These are phyloP conservation scores for Russula foetens DNA, from an alignment of 768 basidiomycete genomes.

Conservation along the genomic window DNA sequence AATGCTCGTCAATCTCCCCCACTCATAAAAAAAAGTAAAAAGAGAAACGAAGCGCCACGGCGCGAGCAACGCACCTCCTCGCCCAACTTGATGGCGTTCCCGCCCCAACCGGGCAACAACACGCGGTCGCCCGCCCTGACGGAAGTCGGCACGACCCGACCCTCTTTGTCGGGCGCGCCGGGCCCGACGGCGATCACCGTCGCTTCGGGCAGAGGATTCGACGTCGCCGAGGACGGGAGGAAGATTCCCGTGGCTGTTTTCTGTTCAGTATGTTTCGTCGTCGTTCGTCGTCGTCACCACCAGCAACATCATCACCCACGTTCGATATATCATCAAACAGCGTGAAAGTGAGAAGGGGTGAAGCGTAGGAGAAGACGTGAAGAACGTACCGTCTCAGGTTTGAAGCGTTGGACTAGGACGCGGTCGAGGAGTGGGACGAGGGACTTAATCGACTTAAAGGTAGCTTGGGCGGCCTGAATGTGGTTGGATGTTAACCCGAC, in stretches of 20 bases:
- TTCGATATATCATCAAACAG: background rate
- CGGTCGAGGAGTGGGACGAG: constrained; percentile 91
- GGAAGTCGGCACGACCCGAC: constrained; percentile 57
- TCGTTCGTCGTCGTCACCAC: too few species aligned
- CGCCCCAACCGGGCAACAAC: constrained; percentile 93
- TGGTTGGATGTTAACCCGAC: background rate
- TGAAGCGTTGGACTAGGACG: constrained; percentile 95
- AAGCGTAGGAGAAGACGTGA: too few species aligned
- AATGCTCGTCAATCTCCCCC: constrained; percentile 25
- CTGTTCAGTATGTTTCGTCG: constrained; percentile 31
- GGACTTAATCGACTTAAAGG: constrained; percentile 92
- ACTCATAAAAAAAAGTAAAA: background rate
- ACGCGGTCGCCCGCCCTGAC: constrained; percentile 91
- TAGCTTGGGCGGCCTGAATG: constrained; percentile 61
- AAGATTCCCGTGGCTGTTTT: constrained; percentile 98
- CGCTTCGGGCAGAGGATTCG: constrained; percentile 86
- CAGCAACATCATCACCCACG: too few species aligned
- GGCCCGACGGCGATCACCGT: constrained; percentile 95
- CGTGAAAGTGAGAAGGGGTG: background rate
- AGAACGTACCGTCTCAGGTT: constrained; percentile 79
- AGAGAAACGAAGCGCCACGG: too few species aligned
- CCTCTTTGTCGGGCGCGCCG: constrained; percentile 86
- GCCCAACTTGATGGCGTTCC: constrained; percentile 90
- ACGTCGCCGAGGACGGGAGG: constrained; percentile 86
- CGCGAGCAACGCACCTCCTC: constrained; percentile 65